Evolutionary conservation across 768 basidiomycete genomes (phyloP).

Genomic region (Nidularia pulvinata): DNA sequence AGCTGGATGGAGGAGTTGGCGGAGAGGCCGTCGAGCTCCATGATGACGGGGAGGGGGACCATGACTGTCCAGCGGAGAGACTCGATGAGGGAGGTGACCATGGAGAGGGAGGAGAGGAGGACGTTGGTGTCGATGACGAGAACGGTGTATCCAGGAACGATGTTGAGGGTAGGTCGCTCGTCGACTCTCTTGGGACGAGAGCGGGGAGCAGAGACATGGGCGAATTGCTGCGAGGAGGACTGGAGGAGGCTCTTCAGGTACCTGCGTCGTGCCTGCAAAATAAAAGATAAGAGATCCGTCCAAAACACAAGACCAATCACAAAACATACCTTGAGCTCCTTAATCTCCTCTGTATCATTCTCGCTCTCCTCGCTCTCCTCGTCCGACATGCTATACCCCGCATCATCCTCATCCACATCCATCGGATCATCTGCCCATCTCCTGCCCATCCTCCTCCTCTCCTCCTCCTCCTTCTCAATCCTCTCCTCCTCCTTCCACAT

Average conservation of each 20-base stretch:
- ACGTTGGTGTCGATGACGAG: slow-evolving; percentile 97
- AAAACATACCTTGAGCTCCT: slow-evolving; percentile 70
- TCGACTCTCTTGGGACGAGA: slow-evolving; percentile 24
- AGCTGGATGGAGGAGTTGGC: slow-evolving; percentile 58
- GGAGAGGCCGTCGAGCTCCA: slow-evolving; percentile 94
- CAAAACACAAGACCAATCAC: slow-evolving; percentile 3
- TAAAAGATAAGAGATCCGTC: slow-evolving; percentile 9
- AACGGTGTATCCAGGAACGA: slow-evolving; percentile 85
- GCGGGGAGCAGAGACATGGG: slow-evolving; percentile 22
- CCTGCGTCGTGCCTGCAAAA: slow-evolving; percentile 64
- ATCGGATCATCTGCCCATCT: slow-evolving; percentile 69
- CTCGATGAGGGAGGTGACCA: slow-evolving; percentile 78
- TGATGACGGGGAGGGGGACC: slow-evolving; percentile 92
- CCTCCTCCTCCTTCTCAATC: slow-evolving; percentile 67
- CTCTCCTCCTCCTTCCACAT: slow-evolving; percentile 72
- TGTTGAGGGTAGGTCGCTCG: slow-evolving; percentile 42
- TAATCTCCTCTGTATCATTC: slow-evolving; percentile 71
- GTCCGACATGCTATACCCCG: slow-evolving; percentile 36
- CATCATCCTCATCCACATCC: slow-evolving; percentile 67
- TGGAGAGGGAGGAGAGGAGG: slow-evolving; percentile 77
- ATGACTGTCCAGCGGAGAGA: slow-evolving; percentile 85
- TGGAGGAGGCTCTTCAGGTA: slow-evolving; percentile 72
- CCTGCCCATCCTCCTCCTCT: slow-evolving; percentile 57
- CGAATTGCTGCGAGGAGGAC: slow-evolving; percentile 32
- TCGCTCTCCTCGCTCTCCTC: slow-evolving; percentile 61